Evolutionary conservation across 2,329 filamentous ascomycete species (phyloP).

Genomic region (Penicillium concentricum): DNA sequence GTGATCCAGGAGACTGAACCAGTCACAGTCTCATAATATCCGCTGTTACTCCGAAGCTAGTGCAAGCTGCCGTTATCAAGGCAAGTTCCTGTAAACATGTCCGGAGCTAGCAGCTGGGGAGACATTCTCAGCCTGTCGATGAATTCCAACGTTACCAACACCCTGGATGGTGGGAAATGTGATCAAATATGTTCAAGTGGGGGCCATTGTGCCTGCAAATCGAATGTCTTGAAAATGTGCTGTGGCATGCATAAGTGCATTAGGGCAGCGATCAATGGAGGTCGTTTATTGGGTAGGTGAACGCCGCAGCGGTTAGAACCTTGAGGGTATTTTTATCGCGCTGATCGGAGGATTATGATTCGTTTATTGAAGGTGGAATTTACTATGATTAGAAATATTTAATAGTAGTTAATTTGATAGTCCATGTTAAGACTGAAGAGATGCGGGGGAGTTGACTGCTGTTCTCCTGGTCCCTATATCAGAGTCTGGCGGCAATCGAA

Average conservation of each 20-base stretch:
- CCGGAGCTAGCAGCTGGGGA: constrained; percentile 1
- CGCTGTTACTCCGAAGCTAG: not conserved
- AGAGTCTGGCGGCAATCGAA: constrained; percentile 3
- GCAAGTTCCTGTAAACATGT: not conserved
- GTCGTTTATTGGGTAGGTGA: constrained; percentile 14
- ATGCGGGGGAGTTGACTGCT: constrained; percentile 16
- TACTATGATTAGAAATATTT: constrained; percentile 24
- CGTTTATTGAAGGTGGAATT: constrained; percentile 3
- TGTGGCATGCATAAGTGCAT: constrained; percentile 16
- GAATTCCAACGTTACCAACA: constrained; percentile 5
- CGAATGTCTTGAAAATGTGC: constrained; percentile 7
- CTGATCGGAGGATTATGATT: constrained; percentile 13
- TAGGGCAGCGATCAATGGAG: constrained; percentile 1
- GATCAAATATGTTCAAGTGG: not conserved
- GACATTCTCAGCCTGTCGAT: constrained; percentile 12
- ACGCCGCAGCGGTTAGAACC: constrained; percentile 24
- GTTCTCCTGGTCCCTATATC: constrained; percentile 17
- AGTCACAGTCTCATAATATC: constrained; percentile 1
- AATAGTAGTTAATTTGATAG: constrained; percentile 13
- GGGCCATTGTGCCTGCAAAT: not conserved
- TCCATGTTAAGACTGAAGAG: constrained; percentile 8
- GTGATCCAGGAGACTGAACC: not conserved
- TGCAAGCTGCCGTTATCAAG: not conserved
- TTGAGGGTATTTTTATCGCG: constrained; percentile 18
- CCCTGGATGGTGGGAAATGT: constrained; percentile 10